Evolutionary conservation across 2,329 filamentous ascomycete genomes (phyloP).

Genomic region (Ilyonectria sp.): DNA sequence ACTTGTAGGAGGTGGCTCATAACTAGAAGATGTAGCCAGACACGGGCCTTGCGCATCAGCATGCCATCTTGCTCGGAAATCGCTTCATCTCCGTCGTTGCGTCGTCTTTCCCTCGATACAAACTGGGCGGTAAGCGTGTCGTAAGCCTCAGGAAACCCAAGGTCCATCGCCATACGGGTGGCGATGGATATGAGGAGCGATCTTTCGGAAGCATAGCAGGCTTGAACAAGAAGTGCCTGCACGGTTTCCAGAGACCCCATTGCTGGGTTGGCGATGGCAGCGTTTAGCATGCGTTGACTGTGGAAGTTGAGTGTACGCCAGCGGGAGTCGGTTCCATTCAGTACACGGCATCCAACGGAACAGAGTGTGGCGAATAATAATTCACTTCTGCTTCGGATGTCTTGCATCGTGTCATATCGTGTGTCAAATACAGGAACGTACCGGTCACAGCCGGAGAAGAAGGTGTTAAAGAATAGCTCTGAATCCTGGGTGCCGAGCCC

Average conservation of each 20-base stretch:
- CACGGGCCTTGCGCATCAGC: slow-evolving; percentile 58
- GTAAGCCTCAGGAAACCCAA: slow-evolving; percentile 61
- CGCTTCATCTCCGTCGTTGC: neutral
- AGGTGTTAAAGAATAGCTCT: neutral
- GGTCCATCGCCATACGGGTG: slow-evolving; percentile 64
- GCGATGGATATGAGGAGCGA: slow-evolving; percentile 66
- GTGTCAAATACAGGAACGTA: slow-evolving; percentile 38
- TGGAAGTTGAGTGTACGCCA: slow-evolving; percentile 62
- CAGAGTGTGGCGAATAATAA: slow-evolving; percentile 68
- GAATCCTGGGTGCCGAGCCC: neutral
- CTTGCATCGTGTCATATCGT: slow-evolving; percentile 59
- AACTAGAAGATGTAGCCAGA: slow-evolving; percentile 68
- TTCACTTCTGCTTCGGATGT: slow-evolving; percentile 61
- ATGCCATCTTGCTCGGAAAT: slow-evolving; percentile 38
- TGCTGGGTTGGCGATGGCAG: slow-evolving; percentile 44
- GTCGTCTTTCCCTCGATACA: slow-evolving; percentile 33
- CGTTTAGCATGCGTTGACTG: slow-evolving; percentile 60
- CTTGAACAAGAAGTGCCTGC: slow-evolving; percentile 66
- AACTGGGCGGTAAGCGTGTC: slow-evolving; percentile 52
- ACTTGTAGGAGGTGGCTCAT: slow-evolving; percentile 65
- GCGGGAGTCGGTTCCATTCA: slow-evolving; percentile 55
- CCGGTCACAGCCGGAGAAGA: slow-evolving; percentile 5
- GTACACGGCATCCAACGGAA: slow-evolving; percentile 65
- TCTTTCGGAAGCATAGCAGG: slow-evolving; percentile 67
- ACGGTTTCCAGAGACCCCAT: slow-evolving; percentile 62